Percentiles rank a stretch among this genome's conserved stretches.
These are phyloP conservation scores for Hammondia hammondi DNA, from an alignment of 169 alveolate genomes.

Conservation along the genomic window DNA sequence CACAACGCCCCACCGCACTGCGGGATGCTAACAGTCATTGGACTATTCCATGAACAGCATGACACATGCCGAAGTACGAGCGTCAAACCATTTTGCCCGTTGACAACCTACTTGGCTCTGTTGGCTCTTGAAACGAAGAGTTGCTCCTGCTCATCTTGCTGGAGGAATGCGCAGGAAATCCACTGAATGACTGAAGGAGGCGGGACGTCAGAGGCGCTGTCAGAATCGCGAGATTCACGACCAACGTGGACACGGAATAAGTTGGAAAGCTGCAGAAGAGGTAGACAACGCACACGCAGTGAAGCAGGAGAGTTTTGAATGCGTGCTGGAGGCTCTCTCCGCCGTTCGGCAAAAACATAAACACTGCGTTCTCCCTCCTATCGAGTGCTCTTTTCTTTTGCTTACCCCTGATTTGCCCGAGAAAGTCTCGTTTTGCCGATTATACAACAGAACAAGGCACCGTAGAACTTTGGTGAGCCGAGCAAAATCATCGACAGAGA, in stretches of 20 bases:
- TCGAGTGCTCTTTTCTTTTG: not conserved
- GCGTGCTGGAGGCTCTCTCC: not conserved
- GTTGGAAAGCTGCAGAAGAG: not conserved
- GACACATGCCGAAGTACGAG: no score
- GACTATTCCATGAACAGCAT: no score
- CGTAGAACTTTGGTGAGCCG: not conserved
- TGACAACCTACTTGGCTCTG: not conserved
- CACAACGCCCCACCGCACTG: no score
- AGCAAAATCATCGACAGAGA: not conserved
- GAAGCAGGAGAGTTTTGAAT: no score
- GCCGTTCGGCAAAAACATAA: no score
- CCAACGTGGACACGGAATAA: not conserved
- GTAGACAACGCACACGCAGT: no score
- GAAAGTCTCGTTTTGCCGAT: not conserved
- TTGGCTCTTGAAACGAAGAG: not conserved
- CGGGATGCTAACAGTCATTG: no score
- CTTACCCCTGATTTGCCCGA: not conserved
- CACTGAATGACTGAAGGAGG: not conserved
- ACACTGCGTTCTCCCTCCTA: not conserved
- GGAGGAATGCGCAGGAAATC: not conserved
- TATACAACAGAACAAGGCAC: not conserved
- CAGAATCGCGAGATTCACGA: not conserved
- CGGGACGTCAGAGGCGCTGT: not conserved
- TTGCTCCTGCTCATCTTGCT: not conserved
- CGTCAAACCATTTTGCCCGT: not conserved